Conservation (phyloP, 2,329 filamentous ascomycete species). For the Venturiaceae sp. region DNA sequence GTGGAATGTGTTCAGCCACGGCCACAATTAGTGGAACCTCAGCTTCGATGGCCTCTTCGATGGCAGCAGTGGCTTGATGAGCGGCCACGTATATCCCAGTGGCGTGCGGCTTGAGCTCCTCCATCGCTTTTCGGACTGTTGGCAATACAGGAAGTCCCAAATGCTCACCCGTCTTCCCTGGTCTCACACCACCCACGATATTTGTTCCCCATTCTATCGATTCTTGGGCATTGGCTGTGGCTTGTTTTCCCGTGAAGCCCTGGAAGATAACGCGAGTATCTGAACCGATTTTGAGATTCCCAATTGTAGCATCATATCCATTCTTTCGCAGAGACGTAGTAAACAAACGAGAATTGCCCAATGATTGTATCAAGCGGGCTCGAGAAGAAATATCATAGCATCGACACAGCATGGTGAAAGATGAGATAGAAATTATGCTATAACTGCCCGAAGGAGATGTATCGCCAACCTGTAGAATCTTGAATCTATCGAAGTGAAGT, state of each 20-base stretch:
- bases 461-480: background rate
- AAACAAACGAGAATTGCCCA: background rate
- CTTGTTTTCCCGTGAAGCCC: conserved; percentile 59
- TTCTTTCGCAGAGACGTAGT: background rate
- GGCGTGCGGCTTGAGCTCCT: conserved; percentile 62
- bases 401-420: background rate
- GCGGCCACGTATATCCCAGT: conserved; percentile 74
- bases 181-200: conserved; percentile 69
- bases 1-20: conserved; percentile 70
- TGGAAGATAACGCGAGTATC: conserved; percentile 62
- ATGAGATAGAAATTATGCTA: background rate
- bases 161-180: conserved; percentile 60
- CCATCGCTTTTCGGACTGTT: conserved; percentile 58
- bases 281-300: conserved; percentile 55
- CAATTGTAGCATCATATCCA: conserved; percentile 50
- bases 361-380: background rate
- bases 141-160: conserved; percentile 63
- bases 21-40: conserved; percentile 70
- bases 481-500: background rate
- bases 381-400: background rate
- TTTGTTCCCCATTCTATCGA: conserved; percentile 71
- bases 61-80: conserved; percentile 60
- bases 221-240: conserved; percentile 67
- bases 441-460: background rate
- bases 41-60: conserved; percentile 71